Base-by-base conservation (phyloP, 768 basidiomycete species). In the Lepiota brunneoincarnata region DNA sequence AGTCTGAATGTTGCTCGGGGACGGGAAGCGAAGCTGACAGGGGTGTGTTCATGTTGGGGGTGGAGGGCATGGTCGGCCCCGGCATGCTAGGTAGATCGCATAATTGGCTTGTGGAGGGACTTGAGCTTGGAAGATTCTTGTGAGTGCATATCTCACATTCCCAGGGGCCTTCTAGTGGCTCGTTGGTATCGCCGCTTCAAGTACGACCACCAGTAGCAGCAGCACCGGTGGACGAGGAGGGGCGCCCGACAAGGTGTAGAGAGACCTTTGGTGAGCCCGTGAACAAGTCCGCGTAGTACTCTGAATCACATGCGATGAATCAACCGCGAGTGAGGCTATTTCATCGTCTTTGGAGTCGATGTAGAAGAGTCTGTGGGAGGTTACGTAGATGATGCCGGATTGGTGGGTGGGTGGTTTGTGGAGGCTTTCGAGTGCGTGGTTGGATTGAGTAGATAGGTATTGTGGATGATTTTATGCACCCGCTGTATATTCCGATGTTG, bases 201-300 rank as follows among this genome's bases (percentile, higher is more conserved):
- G 93, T 76, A 63, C 84, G 75, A 3, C 95, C 39, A 6, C 18
- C 28, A 15, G 40, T 17, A 37, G 38, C 38, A 21, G 47, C 37
- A 21, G 51, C 15, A 23, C 37, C 28, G 14, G 20, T 14, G n/a
- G 31, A 17, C 15, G 7, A 20, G 7, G 44, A n/a, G n/a, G n/a
- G 18, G 5, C 48, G 42, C 3, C 40, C 43, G 1, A 44, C 21
- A 14, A 60, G 46, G 35, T 60, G 45, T 18, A 60, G 71, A 1
- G 96, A 94, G 53, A 96, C 78, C 69, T 99, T 99, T 1, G 96
- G 63, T 0, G 89, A 92, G 2, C 91, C 93, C 49, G 82, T 89
- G 76, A 98, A 89, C 47, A 98, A 81, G 2, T 96, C 93, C 3
- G 86, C 85, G 64, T 96, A 98, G 68, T 88, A 80, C 50, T 97